Percentiles rank a stretch among this genome's conserved stretches.
These are phyloP conservation scores for Ilex asprella DNA, from an alignment of 257 asterid species.

Conservation along the genomic window DNA sequence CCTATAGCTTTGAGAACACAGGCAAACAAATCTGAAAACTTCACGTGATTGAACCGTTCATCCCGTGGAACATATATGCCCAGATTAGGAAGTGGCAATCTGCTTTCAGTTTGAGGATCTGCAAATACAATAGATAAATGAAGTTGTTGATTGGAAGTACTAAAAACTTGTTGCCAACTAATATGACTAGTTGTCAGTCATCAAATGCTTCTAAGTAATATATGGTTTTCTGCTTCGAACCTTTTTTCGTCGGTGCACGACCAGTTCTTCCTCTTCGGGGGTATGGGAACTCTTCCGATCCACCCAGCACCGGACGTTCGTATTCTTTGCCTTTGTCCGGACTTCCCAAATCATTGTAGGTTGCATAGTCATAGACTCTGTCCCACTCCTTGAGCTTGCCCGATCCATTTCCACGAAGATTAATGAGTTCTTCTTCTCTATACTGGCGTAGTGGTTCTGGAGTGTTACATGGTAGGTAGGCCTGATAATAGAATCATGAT, in stretches of 20 bases:
- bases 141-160: too few species aligned
- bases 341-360: conserved; percentile 69
- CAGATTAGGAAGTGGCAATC: conserved; percentile 51
- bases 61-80: conserved; percentile 73
- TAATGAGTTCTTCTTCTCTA: conserved; percentile 67
- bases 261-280: conserved; percentile 88
- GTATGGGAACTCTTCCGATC: conserved; percentile 57
- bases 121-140: conserved; percentile 13
- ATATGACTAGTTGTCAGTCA: neutral
- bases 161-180: neutral
- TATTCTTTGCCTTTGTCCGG: conserved; percentile 60
- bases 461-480: conserved; percentile 60
- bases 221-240: conserved; percentile 17
- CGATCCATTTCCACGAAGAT: conserved; percentile 56
- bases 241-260: conserved; percentile 64
- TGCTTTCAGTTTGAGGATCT: conserved; percentile 66
- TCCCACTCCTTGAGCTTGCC: conserved; percentile 80
- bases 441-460: conserved; percentile 53
- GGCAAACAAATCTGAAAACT: conserved; percentile 76
- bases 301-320: conserved; percentile 76
- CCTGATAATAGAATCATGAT: conserved; percentile 24
- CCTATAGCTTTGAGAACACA: conserved; percentile 71
- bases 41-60: conserved; percentile 64
- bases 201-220: too few species aligned
- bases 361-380: conserved; percentile 82